Evolutionary conservation across 495 filamentous ascomycete species (phyloP), one percentile per base, ranked within the genome.

Genomic region (Tuber aestivum): DNA sequence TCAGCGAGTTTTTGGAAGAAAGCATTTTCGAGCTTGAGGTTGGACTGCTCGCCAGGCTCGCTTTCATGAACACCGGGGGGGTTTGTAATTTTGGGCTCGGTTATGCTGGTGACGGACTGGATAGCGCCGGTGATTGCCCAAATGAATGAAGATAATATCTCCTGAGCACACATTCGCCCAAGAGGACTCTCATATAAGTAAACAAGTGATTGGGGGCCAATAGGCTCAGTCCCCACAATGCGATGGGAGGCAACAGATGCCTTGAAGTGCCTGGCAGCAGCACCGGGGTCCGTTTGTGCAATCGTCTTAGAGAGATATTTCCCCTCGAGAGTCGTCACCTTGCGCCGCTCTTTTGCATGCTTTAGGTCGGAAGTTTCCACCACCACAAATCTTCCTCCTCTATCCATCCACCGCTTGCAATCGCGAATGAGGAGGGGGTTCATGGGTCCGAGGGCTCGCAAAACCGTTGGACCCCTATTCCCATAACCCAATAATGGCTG

Each of bases 121-220:
- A 74, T 27, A 3, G 56, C 40, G 8, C 70, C 72, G 27, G 78
- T 76, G n/a, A 75, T 70, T 16, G 78, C 72, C 76, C 76, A 77
- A 77, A 81, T 79, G 32, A 81, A 81, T 0, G 74, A 41, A 9
- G 79, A 79, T 41, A 81, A 79, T 61, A 81, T 75, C 23, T 81
- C 71, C 37, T 77, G 77, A 6, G 79, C 74, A 16, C 78, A 77
- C 20, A 80, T 35, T n/a, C 45, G 71, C n/a, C 40, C 69, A 16
- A 71, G 40, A 8, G 72, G 72, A 12, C 27, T 27, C 37, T 75
- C 69, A 1, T 72, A 75, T 27, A 77, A 2, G 2, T 27, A 61
- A 27, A 61, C n/a, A 23, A 61, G n/a, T 32, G 50, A 61, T 14
- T 61, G 23, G 23, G 14, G 27, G 71, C 21, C 21, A 23, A 70